Evolutionary conservation across 139 green algal species (phyloP), one percentile per base, ranked within the genome.

Genomic region (Micractinium conductrix): DNA sequence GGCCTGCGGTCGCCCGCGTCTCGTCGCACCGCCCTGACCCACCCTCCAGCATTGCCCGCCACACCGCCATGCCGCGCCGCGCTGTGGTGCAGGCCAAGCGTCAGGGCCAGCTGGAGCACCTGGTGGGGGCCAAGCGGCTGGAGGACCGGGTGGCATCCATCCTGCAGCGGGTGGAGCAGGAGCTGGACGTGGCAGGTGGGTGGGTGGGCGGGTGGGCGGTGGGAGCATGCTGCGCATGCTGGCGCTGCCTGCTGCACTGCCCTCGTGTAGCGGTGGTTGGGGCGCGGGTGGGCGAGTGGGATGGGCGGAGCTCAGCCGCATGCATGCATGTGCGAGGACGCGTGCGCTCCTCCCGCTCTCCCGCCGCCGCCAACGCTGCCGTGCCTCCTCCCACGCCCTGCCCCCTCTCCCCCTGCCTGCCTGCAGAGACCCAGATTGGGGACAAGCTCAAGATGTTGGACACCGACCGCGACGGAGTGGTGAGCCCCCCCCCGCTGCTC

Each of bases 401-500:
- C n/a, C 33, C 16, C 48, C 6, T 1, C 74, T 35, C 37, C 45
- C 14, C 35, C 21, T 43, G 10, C 19, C 43, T 12, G 19, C 30
- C 30, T 40, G 58, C 76, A 82, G 93, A 96, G 37, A 43, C 68
- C 43, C 87, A 92, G 38, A 95, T 96, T 70, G 91, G 92, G 35
- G 87, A 90, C 50, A 85, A 76, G 50, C 88, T 97, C 84, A 89
- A 94, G 48, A 85, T 97, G 38, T 80, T 97, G 37, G 94, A 97
- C 84, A 65, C 89, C 30, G 94, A 97, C 84, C 85, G 90, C n/a
- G 94, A 97, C 79, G 94, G 92, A 74, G 45, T 94, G 74, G 89
- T 91, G 70, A 55, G 79, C 43, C n/a, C n/a, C n/a, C n/a, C n/a
- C n/a, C n/a, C n/a, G n/a, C n/a, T n/a, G n/a, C n/a, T n/a, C n/a